Base-by-base conservation (phyloP, 164 flowering plant species). In the Annona squamosa region DNA sequence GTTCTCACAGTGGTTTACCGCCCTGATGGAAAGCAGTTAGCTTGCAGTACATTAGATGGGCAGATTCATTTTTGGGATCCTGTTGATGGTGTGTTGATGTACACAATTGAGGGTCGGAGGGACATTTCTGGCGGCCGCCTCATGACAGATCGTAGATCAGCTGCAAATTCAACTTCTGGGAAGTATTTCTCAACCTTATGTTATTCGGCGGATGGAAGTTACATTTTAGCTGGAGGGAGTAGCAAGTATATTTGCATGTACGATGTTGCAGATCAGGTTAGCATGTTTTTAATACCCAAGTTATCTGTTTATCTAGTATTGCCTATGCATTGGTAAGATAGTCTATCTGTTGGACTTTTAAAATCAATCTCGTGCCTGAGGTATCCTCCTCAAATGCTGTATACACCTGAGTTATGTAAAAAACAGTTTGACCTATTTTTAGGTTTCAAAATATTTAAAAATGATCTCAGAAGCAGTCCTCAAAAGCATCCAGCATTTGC, bases 161-260 rank as follows among this genome's bases (percentile, higher is more conserved):
- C 98, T 43, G 95, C 94, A 72, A 93, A 89, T 74, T 96, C 98
- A 72, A 90, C 83, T 81, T 85, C 93, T 1, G 97, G 97, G 56
- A 96, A 96, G 79, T 92, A 76, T 84, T 96, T 96, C 83, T 93
- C 98, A 67, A 91, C 85, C 62, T 84, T 96, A 72, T 91, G 93
- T 75, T 96, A 93, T 75, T 91, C 98, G 71, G 98, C 98, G 77
- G 99, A 96, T 81, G 99, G 99, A 57, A 91, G 88, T 80, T 96
- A 91, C 79, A 91, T 96, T 78, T 84, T 96, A 77, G 99, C 98
- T 74, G 99, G 91, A 9, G 98, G 99, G 72, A 89, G 81, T 77
- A 96, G 99, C 84, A 96, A 89, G 82, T 93, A 84, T 80, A 91
- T 96, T 4, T 96, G 99, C 73, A 89, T 96, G 97, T 96, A 96